Conservation (phyloP, 371 early-diverging fungal genomes). For the Parasitella parasitica region DNA sequence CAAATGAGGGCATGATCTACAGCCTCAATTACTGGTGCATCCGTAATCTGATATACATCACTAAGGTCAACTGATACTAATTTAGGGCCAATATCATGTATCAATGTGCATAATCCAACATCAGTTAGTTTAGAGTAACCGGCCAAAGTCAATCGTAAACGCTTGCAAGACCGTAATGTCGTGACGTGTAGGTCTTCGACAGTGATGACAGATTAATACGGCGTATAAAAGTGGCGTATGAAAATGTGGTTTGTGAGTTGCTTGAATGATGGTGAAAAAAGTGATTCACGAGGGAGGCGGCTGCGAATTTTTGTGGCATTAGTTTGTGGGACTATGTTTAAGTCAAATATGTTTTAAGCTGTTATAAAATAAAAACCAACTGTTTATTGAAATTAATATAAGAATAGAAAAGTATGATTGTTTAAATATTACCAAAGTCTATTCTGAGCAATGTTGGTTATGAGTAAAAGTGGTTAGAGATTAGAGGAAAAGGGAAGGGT, state of each 20-base stretch:
- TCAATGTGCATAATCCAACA: slow-evolving; percentile 44
- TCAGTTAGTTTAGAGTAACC: slow-evolving; percentile 53
- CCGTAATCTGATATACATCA: slow-evolving; percentile 35
- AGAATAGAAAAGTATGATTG: too few species aligned
- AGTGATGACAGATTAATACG: slow-evolving; percentile 60
- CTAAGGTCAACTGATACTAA: slow-evolving; percentile 47
- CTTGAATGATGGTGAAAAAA: slow-evolving; percentile 30
- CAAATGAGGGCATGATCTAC: slow-evolving; percentile 36
- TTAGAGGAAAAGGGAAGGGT: too few species aligned
- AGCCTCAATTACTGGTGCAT: slow-evolving; percentile 28
- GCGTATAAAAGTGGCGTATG: slow-evolving; percentile 57
- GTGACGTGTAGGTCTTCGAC: slow-evolving; percentile 42
- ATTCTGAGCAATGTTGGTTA: too few species aligned
- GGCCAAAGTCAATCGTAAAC: slow-evolving; percentile 58
- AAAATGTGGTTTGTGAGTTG: slow-evolving; percentile 27
- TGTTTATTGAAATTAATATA: too few species aligned
- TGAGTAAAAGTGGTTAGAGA: too few species aligned
- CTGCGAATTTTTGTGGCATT: slow-evolving; percentile 7
- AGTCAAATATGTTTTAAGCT: too few species aligned
- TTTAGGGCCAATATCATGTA: slow-evolving; percentile 28
- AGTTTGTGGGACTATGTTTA: too few species aligned
- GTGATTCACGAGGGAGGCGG: slow-evolving; percentile 18
- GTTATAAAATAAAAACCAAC: too few species aligned
- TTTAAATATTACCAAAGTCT: too few species aligned
- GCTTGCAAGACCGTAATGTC: slow-evolving; percentile 42